Evolutionary conservation across 306 rosid species (phyloP).

Genomic region (Castanea crenata): DNA sequence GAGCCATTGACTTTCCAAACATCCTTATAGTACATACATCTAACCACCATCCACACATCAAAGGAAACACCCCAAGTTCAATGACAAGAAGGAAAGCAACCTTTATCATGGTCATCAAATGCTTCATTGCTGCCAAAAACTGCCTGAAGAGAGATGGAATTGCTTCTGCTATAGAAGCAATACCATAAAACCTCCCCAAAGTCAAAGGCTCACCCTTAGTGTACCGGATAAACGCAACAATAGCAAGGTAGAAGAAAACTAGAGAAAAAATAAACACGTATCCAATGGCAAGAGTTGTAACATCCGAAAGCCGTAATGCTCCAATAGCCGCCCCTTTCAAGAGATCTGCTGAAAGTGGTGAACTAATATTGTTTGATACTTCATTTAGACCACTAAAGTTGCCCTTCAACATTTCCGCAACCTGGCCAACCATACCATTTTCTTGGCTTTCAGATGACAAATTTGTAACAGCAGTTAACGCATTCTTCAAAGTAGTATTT

Average conservation of each 20-base stretch:
- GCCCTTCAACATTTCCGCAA: constrained; percentile 69
- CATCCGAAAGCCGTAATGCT: constrained; percentile 85
- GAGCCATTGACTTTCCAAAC: constrained; percentile 96
- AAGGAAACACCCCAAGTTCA: constrained; percentile 98
- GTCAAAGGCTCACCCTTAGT: constrained; percentile 93
- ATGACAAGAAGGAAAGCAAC: constrained; percentile 97
- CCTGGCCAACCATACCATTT: constrained; percentile 67
- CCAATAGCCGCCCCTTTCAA: constrained; percentile 67
- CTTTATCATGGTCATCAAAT: constrained; percentile 98
- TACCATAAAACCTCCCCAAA: constrained; percentile 79
- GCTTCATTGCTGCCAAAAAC: constrained; percentile 96
- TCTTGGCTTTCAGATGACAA: constrained; percentile 69
- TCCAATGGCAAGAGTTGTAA: constrained; percentile 92
- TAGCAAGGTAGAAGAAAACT: constrained; percentile 76
- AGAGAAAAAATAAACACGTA: constrained; percentile 72
- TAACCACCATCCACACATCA: constrained; percentile 99
- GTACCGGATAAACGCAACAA: constrained; percentile 81
- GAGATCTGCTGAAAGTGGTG: constrained; percentile 60
- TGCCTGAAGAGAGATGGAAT: constrained; percentile 96
- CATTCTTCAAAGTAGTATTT: constrained; percentile 83
- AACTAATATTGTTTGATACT: constrained; percentile 57
- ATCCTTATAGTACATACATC: constrained; percentile 94
- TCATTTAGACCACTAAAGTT: constrained; percentile 67
- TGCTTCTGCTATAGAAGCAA: constrained; percentile 90
- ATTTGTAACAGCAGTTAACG: constrained; percentile 71